Evolutionary conservation across 2,329 filamentous ascomycete species (phyloP).

Genomic region (Colletotrichum agaves): DNA sequence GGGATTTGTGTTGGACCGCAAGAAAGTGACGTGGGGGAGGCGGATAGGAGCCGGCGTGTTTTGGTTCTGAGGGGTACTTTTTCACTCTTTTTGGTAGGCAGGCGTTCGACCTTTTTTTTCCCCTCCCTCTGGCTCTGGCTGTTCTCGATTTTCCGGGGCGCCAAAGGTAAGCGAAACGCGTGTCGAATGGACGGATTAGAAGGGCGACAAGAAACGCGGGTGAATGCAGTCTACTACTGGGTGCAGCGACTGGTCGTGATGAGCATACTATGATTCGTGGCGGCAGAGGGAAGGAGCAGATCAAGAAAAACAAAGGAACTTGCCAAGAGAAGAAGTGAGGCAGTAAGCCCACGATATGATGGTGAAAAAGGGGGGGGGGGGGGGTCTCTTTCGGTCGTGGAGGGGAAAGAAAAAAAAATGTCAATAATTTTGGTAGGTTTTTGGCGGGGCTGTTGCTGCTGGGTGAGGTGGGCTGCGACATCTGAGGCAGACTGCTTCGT

Average conservation of each 20-base stretch:
- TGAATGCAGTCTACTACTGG: constrained; percentile 21
- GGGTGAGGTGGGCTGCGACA: not conserved
- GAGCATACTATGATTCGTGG: constrained; percentile 20
- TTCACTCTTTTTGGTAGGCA: constrained; percentile 20
- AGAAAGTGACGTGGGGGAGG: constrained; percentile 27
- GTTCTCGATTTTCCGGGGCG: not conserved
- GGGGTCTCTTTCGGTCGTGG: constrained; percentile 11
- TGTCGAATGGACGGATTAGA: constrained; percentile 12
- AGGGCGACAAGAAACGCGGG: not conserved
- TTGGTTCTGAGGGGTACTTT: constrained; percentile 36
- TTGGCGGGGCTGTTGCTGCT: constrained; percentile 32
- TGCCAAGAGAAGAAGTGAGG: constrained; percentile 29
- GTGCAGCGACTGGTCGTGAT: constrained; percentile 8
- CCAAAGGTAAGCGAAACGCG: constrained; percentile 30
- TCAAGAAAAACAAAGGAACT: constrained; percentile 27
- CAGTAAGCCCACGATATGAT: constrained; percentile 32
- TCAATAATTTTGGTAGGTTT: constrained; percentile 35
- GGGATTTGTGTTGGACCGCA: constrained; percentile 23
- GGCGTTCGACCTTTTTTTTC: constrained; percentile 7
- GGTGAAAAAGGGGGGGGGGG: constrained; percentile 11
- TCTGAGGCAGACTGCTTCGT: not conserved
- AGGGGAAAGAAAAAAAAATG: constrained; percentile 38
- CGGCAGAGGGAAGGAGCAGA: not conserved
- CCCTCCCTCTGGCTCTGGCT: not conserved
- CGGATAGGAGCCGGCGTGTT: constrained; percentile 32